Conservation (phyloP, 306 rosid species). For the Cercis canadensis region DNA sequence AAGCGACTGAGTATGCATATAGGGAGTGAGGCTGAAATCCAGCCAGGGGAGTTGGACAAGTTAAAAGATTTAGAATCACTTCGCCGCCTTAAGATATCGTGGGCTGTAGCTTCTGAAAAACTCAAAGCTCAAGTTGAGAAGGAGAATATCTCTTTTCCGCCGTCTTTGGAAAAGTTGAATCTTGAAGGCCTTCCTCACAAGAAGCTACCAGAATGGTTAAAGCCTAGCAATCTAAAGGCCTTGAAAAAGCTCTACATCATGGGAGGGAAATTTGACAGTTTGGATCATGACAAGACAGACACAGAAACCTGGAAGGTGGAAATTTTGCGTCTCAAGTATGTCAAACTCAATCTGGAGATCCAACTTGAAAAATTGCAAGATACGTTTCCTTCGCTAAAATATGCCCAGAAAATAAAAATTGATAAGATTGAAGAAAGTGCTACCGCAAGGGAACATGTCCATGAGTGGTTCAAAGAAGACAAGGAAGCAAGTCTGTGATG, state of each 20-base stretch:
- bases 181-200: slow-evolving; percentile 6
- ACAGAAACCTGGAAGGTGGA: slow-evolving; percentile 16
- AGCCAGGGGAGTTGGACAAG: background rate
- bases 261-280: slow-evolving; percentile 19
- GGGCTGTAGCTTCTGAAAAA: background rate
- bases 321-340: slow-evolving; percentile 10
- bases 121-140: background rate
- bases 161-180: background rate
- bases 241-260: slow-evolving; percentile 28
- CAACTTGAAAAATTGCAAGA: too few relatives aligned
- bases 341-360: background rate
- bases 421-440: too few relatives aligned
- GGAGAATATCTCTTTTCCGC: background rate
- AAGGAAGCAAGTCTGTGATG: too few relatives aligned
- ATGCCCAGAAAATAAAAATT: background rate
- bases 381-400: background rate
- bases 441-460: too few relatives aligned
- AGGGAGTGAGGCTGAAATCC: slow-evolving; percentile 26
- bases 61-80: background rate
- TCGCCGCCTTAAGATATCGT: slow-evolving; percentile 28
- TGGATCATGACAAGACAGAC: background rate
- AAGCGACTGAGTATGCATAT: slow-evolving; percentile 37
- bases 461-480: too few relatives aligned
- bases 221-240: background rate
- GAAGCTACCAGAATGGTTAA: background rate